These are phyloP conservation scores for Terfezia boudieri DNA, from an alignment of 495 filamentous ascomycete species.

Conservation along the genomic window DNA sequence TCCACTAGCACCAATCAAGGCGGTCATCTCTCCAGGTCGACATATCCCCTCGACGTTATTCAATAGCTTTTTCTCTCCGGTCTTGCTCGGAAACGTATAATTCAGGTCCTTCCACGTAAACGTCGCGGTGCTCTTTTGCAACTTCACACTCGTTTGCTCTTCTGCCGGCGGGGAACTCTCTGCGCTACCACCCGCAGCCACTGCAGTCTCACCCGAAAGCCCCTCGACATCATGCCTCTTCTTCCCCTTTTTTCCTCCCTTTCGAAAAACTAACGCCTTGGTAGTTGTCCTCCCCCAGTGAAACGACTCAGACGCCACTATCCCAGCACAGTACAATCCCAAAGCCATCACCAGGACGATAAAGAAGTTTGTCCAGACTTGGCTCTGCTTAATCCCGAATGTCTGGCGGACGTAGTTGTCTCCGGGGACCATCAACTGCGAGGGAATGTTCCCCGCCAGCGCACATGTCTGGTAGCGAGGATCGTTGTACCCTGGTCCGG, in stretches of 20 bases:
- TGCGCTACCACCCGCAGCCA: too few relatives aligned
- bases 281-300: not conserved
- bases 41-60: conserved; percentile 75
- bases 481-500: conserved; percentile 12
- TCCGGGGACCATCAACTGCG: conserved; percentile 19
- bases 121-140: conserved; percentile 22
- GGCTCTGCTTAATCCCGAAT: conserved; percentile 9
- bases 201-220: not conserved
- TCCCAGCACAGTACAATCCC: conserved; percentile 16
- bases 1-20: conserved; percentile 49
- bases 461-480: conserved; percentile 12
- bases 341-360: conserved; percentile 23
- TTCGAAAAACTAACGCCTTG: not conserved
- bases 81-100: conserved; percentile 73
- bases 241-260: not conserved
- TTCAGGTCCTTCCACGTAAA: conserved; percentile 68
- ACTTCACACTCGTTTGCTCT: conserved; percentile 6
- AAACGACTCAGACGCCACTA: conserved; percentile 34
- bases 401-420: not conserved
- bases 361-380: conserved; percentile 29
- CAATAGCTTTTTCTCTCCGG: conserved; percentile 42
- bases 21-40: conserved; percentile 64
- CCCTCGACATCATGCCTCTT: not conserved
- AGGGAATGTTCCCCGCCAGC: conserved; percentile 12
- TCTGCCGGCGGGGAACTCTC: too few relatives aligned